Conservation (phyloP, 805 yeast species). For the Saccharomycopsis synnaedendra region DNA sequence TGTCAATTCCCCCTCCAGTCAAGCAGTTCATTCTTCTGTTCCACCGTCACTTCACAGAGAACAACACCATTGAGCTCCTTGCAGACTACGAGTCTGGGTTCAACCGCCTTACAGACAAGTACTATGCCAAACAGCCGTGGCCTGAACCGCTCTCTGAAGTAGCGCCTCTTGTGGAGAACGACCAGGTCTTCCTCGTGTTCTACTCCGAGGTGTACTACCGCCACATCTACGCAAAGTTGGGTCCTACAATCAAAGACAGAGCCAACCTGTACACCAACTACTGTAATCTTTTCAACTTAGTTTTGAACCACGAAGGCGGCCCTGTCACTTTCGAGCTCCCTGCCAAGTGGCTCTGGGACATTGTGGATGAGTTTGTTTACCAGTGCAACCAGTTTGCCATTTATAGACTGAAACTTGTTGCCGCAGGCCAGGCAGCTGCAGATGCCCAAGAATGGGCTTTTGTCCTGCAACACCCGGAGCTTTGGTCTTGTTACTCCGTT, state of each 20-base stretch:
- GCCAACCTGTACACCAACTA: conserved; percentile 37
- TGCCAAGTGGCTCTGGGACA: conserved; percentile 40
- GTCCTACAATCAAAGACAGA: conserved; percentile 33
- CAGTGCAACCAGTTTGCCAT: conserved; percentile 35
- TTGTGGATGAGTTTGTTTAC: conserved; percentile 40
- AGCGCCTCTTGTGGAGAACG: conserved; percentile 31
- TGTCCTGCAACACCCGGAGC: conserved; percentile 28
- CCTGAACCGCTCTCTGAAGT: conserved; percentile 34
- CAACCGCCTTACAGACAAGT: conserved; percentile 34
- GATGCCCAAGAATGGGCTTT: conserved; percentile 25
- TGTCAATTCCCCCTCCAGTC: conserved; percentile 31
- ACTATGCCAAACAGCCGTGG: conserved; percentile 32
- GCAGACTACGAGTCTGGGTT: conserved; percentile 34
- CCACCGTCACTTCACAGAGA: conserved; percentile 31
- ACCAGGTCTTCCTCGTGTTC: conserved; percentile 32
- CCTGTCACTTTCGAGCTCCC: conserved; percentile 37
- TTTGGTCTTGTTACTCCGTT: conserved; percentile 37
- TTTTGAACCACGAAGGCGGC: conserved; percentile 31
- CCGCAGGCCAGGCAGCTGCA: conserved; percentile 21
- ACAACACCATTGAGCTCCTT: conserved; percentile 31
- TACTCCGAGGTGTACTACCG: conserved; percentile 41
- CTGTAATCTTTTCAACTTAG: conserved; percentile 34
- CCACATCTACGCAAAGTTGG: conserved; percentile 33
- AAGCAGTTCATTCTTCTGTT: conserved; percentile 31
- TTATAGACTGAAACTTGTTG: conserved; percentile 28